Evolutionary conservation across 306 rosid genomes (phyloP).

Genomic region (Begonia fuchsioides): DNA sequence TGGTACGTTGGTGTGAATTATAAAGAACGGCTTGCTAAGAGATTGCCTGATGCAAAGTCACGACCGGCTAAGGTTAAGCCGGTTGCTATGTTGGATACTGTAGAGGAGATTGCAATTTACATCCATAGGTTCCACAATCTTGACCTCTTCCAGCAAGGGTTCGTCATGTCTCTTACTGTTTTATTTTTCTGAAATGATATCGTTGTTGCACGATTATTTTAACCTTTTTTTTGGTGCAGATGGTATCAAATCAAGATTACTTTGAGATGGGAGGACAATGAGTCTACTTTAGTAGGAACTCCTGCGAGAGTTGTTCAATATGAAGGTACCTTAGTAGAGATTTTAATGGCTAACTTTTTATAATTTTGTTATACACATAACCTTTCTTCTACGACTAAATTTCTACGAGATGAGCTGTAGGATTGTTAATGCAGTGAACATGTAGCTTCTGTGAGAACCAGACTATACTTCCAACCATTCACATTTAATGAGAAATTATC

Average conservation of each 20-base stretch:
- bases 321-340: conserved; percentile 43
- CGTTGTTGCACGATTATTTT: background rate
- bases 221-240: conserved; percentile 17
- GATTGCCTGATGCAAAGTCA: conserved; percentile 43
- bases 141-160: conserved; percentile 94
- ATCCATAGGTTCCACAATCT: conserved; percentile 93
- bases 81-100: conserved; percentile 56
- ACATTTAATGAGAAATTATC: too few species aligned
- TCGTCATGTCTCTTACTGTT: background rate
- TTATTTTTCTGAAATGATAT: too few species aligned
- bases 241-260: conserved; percentile 81
- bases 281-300: conserved; percentile 37
- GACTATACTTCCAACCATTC: too few species aligned
- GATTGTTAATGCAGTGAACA: too few species aligned
- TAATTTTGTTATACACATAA: too few species aligned
- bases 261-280: conserved; percentile 71
- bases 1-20: conserved; percentile 57
- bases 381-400: too few species aligned
- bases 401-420: too few species aligned
- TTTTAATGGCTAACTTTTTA: conserved; percentile 5
- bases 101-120: conserved; percentile 71
- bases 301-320: conserved; percentile 90
- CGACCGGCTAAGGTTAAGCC: conserved; percentile 29
- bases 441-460: too few species aligned
- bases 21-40: conserved; percentile 39